Evolutionary conservation across 1,284 basidiomycete genomes (phyloP).

Genomic region (Cutaneotrichosporon sp.): DNA sequence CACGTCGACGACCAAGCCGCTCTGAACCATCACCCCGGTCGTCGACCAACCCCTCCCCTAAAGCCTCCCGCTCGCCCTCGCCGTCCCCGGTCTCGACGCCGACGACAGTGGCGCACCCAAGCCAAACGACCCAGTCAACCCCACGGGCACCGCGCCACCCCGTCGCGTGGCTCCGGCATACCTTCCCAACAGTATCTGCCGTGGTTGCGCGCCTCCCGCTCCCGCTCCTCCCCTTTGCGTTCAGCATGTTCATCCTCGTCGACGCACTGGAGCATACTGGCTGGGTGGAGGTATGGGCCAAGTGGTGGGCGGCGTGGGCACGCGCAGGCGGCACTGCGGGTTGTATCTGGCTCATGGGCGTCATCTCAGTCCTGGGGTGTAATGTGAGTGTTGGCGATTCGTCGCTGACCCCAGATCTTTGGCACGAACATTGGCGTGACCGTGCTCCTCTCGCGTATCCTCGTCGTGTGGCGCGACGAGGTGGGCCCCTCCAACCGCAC

Average conservation of each 20-base stretch:
- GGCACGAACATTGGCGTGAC: constrained; percentile 96
- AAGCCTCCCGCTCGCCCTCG: constrained; percentile 17
- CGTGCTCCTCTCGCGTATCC: constrained; percentile 63
- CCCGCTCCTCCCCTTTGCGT: constrained; percentile 76
- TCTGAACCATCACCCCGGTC: not conserved
- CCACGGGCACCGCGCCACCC: constrained; percentile 13
- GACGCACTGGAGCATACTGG: constrained; percentile 75
- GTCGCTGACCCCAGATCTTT: constrained; percentile 53
- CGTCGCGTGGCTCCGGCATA: constrained; percentile 19
- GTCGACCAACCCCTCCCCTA: too few relatives aligned
- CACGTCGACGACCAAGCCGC: too few relatives aligned
- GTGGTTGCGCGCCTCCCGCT: constrained; percentile 57
- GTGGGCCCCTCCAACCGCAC: constrained; percentile 36
- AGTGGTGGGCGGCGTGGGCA: constrained; percentile 61
- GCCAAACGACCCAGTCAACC: too few relatives aligned
- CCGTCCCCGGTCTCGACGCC: constrained; percentile 23
- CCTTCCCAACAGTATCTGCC: constrained; percentile 70
- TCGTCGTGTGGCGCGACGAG: constrained; percentile 39
- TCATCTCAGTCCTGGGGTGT: constrained; percentile 66
- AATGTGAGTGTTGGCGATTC: constrained; percentile 55
- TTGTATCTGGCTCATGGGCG: constrained; percentile 53
- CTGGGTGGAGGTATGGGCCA: constrained; percentile 84
- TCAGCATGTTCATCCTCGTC: constrained; percentile 92
- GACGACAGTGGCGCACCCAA: too few relatives aligned
- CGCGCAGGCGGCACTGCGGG: constrained; percentile 45